Conservation (phyloP, 2,329 filamentous ascomycete genomes). For the Trichoderma gracile region DNA sequence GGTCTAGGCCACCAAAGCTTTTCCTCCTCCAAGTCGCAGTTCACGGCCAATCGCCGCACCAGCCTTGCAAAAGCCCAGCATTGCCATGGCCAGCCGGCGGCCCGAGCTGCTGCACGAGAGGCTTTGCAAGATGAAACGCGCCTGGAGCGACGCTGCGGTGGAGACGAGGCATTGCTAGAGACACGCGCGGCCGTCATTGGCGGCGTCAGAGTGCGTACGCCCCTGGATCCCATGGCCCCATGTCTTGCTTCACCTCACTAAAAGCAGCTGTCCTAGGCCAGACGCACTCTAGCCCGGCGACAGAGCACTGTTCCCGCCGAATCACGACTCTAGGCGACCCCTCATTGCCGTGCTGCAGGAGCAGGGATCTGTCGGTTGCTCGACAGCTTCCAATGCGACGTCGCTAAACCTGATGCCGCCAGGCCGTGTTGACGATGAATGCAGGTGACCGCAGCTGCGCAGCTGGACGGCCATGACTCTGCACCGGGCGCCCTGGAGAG, state of each 20-base stretch:
- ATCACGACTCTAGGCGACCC: conserved; percentile 23
- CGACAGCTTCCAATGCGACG: conserved; percentile 14
- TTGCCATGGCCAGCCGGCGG: neutral
- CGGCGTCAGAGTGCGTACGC: conserved; percentile 27
- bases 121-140: conserved; percentile 51
- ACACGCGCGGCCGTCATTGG: conserved; percentile 33
- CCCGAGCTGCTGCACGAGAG: conserved; percentile 22
- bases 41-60: conserved; percentile 3
- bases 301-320: conserved; percentile 4
- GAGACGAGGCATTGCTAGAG: conserved; percentile 40
- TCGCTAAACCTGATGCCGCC: conserved; percentile 20
- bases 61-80: conserved; percentile 2
- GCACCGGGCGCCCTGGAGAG: conserved; percentile 11
- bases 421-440: conserved; percentile 18
- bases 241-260: conserved; percentile 20
- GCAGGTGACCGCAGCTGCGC: conserved; percentile 14
- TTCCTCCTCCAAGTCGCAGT: neutral
- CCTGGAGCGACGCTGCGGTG: conserved; percentile 43
- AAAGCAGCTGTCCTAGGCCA: too few relatives aligned
- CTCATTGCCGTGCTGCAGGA: conserved; percentile 9
- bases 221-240: conserved; percentile 28
- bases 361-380: conserved; percentile 14
- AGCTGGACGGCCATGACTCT: conserved; percentile 16
- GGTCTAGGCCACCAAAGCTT: conserved; percentile 6
- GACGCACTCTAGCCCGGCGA: too few relatives aligned